phyloP scores from a whole-genome alignment of 352 stramenopile species.

The Globisporangium perplexum region DNA sequence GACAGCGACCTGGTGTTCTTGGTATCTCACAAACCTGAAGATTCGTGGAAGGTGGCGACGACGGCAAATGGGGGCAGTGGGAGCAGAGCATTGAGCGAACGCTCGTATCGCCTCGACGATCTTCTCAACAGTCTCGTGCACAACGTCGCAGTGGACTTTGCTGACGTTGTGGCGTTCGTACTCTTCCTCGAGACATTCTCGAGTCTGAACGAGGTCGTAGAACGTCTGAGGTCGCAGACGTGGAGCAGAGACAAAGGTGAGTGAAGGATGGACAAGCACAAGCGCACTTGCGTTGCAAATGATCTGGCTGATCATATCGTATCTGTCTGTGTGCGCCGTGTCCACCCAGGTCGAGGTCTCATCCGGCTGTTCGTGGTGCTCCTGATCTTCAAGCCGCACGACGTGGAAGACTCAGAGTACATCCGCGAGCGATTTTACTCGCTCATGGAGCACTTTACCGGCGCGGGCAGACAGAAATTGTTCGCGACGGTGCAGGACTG shows the following conservation, averaged over 20 bases:
- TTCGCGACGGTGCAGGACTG: conserved; percentile 40
- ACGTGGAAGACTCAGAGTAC: conserved; percentile 25
- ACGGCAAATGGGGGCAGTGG: neutral
- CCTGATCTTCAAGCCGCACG: conserved; percentile 45
- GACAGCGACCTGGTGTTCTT: conserved; percentile 25
- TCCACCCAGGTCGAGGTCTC: conserved; percentile 41
- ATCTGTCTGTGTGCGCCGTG: neutral
- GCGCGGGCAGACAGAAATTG: conserved; percentile 24
- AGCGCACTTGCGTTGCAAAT: neutral
- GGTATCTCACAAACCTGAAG: conserved; percentile 23
- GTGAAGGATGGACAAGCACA: neutral
- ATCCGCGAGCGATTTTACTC: conserved; percentile 38
- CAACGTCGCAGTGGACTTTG: conserved; percentile 38
- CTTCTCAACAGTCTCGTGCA: conserved; percentile 29
- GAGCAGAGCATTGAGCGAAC: conserved; percentile 12
- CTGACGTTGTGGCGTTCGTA: conserved; percentile 61
- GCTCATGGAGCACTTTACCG: conserved; percentile 33
- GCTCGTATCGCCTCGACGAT: conserved; percentile 21
- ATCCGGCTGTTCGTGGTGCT: conserved; percentile 62
- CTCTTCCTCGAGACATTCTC: conserved; percentile 69
- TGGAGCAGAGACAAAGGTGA: conserved; percentile 42
- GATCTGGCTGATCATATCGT: neutral
- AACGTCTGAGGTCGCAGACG: conserved; percentile 39
- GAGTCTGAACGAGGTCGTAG: conserved; percentile 52
- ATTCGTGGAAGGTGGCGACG: conserved; percentile 11